Base-by-base conservation (phyloP, 2,329 filamentous ascomycete species). In the Neopestalotiopsis sp. region DNA sequence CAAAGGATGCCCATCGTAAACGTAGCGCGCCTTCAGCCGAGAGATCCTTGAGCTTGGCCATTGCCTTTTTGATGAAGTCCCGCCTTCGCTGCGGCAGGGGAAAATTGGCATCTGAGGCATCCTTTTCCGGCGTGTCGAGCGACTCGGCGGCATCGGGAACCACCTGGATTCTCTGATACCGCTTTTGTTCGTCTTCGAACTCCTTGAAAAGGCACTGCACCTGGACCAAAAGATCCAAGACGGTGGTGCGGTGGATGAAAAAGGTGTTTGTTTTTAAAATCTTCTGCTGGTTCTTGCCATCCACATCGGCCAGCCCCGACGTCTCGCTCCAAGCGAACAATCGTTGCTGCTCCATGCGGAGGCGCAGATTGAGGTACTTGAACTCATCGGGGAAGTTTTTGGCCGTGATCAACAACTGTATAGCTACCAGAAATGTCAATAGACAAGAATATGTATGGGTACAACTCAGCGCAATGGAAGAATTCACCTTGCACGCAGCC, bases 241-340 rank as follows among this genome's bases (percentile, higher is more conserved):
- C 81, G 0, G 82, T 85, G 68, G 84, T 83, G 28, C 84, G 82
- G 71, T 86, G 83, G 53, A 86, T 76, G 40, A 83, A 78, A 70
- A 86, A 86, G 17, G 82, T 80, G 72, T 86, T 86, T 61, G 84
- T 84, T 69, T 82, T 79, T 45, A 83, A 77, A 3, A 86, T 75
- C 69, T 80, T 84, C 45, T 80, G 76, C 59, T 79, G 74, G 61
- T 83, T 79, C 64, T 83, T 79, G 28, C 73, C 74, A 65, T 83
- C 82, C 13, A 85, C 75, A 68, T 85, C 84, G 13, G 85, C 76
- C 20, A 86, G 73, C 9, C 84, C 84, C 12, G 83, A 85, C 2
- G 83, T 82, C 71, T 86, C 83, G 70, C 82, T 84, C 84, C 84
- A 86, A 56, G 82, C 83, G 69, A 84, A 85, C 14, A 86, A 78